Percentiles rank a stretch among this genome's conserved stretches.
These are phyloP conservation scores for Botrytis galanthina DNA, from an alignment of 2,329 filamentous ascomycete genomes.

Conservation along the genomic window DNA sequence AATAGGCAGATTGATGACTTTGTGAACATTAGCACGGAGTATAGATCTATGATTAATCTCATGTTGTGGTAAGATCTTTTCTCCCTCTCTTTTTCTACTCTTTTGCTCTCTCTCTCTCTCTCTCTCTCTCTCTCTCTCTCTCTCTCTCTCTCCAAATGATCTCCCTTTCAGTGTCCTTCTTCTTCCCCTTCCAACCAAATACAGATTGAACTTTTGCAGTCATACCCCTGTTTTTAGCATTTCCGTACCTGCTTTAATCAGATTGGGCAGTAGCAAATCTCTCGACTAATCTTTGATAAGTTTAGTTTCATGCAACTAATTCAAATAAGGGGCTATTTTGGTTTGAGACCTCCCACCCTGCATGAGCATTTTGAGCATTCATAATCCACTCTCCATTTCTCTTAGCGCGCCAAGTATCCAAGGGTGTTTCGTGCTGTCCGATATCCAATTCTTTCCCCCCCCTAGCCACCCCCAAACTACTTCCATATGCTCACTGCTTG, in stretches of 20 bases:
- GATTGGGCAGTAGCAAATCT: neutral
- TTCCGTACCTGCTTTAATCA: constrained; percentile 14
- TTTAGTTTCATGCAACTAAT: neutral
- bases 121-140: neutral
- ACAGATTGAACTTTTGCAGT: neutral
- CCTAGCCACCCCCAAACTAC: neutral
- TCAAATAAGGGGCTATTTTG: constrained; percentile 5
- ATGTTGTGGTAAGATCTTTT: neutral
- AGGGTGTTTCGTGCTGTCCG: neutral
- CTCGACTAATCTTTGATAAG: neutral
- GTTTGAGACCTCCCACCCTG: constrained; percentile 6
- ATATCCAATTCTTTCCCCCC: neutral
- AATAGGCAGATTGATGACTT: neutral
- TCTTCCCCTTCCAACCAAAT: neutral
- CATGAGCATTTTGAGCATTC: constrained; percentile 3
- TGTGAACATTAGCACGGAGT: neutral
- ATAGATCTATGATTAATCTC: neutral
- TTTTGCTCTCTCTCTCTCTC: neutral
- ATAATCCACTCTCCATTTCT: neutral
- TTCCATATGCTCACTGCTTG: neutral
- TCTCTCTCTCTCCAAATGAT: neutral
- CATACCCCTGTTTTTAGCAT: neutral
- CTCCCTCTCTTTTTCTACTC: neutral
- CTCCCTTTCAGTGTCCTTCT: neutral
- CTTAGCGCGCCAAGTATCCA: neutral